These are phyloP conservation scores for Fusarium protoensiforme DNA, from an alignment of 2,329 filamentous ascomycete species.

Conservation along the genomic window DNA sequence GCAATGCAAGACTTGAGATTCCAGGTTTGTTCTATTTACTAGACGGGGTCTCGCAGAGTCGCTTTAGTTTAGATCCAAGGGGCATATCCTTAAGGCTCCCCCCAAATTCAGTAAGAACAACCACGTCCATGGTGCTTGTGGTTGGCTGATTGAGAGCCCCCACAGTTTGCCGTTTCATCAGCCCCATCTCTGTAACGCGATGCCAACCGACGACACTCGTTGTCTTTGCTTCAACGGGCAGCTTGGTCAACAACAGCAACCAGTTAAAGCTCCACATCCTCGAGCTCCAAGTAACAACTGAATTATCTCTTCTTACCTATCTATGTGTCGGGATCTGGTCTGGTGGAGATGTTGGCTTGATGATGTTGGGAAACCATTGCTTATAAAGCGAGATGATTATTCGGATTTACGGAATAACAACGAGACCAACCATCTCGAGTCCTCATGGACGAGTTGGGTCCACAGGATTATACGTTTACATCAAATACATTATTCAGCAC, in stretches of 20 bases:
- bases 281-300: too few relatives aligned
- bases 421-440: background rate
- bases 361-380: background rate
- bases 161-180: background rate
- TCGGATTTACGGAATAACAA: background rate
- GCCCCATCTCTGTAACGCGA: background rate
- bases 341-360: background rate
- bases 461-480: background rate
- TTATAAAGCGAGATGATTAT: background rate
- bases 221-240: background rate
- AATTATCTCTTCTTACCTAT: background rate
- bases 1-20: background rate
- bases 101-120: background rate
- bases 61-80: rapidly evolving
- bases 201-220: background rate
- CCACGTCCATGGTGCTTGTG: too few relatives aligned
- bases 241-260: background rate
- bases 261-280: background rate
- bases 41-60: background rate
- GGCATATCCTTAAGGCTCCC: too few relatives aligned
- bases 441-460: background rate
- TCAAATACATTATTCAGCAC: background rate
- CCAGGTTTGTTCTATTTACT: background rate
- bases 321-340: background rate
- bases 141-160: background rate